A percentile compares a stretch with the other conserved stretches of the same genome.
Conservation (phyloP, 306 rosid genomes). For the Hippophae tibetana region DNA sequence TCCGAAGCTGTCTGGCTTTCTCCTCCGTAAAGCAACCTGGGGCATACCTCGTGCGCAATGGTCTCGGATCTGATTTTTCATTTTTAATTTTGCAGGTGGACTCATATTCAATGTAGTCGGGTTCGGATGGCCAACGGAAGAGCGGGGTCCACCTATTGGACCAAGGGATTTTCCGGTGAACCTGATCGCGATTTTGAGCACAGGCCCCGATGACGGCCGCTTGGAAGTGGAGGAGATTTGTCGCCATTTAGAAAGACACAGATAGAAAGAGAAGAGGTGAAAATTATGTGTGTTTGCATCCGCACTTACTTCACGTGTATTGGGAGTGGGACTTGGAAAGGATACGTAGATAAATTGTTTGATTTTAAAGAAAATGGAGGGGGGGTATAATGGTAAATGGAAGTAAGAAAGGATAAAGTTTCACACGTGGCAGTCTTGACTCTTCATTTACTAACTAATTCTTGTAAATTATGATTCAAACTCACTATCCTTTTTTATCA, state of each 20-base stretch:
- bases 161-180: slow-evolving; percentile 28
- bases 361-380: too few species aligned
- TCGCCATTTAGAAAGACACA: slow-evolving; percentile 31
- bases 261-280: background rate
- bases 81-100: slow-evolving; percentile 17
- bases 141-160: slow-evolving; percentile 67
- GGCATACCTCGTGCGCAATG: slow-evolving; percentile 31
- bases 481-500: too few species aligned
- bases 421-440: too few species aligned
- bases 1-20: slow-evolving; percentile 76
- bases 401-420: too few species aligned
- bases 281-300: too few species aligned
- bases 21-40: slow-evolving; percentile 78
- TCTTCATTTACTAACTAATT: too few species aligned
- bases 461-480: too few species aligned
- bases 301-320: too few species aligned
- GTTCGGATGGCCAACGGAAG: slow-evolving; percentile 69
- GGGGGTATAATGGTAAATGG: too few species aligned
- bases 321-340: too few species aligned
- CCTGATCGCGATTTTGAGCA: slow-evolving; percentile 30
- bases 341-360: too few species aligned
- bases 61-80: slow-evolving; percentile 1
- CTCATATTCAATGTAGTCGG: slow-evolving; percentile 56
- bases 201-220: slow-evolving; percentile 33
- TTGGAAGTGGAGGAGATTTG: slow-evolving; percentile 30